Evolutionary conservation across 176 grass and related monocot genomes (phyloP).

Genomic region (Lolium multiflorum): DNA sequence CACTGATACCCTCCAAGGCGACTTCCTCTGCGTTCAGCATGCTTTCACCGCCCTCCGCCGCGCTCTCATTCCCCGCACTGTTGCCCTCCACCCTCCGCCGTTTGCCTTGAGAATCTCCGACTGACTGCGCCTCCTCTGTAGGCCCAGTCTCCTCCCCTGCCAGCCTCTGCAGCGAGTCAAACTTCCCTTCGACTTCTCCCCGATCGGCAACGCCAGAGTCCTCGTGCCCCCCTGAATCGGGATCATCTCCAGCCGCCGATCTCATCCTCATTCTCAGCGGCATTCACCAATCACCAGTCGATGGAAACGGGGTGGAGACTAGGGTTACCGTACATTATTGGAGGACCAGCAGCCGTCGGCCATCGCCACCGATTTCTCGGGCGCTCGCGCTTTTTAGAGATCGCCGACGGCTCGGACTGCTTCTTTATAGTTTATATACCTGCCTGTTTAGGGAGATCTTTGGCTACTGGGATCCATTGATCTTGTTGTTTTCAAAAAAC

Average conservation of each 20-base stretch:
- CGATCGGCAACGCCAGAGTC: not conserved
- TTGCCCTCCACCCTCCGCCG: not conserved
- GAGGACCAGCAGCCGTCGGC: too few species aligned
- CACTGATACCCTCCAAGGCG: not conserved
- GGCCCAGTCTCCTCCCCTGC: not conserved
- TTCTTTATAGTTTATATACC: too few species aligned
- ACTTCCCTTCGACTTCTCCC: not conserved
- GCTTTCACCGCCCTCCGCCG: not conserved
- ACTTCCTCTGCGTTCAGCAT: too few species aligned
- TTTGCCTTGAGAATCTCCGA: not conserved
- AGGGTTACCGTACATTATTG: too few species aligned
- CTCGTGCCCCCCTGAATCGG: not conserved
- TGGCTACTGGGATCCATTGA: too few species aligned
- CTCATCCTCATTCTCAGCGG: not conserved
- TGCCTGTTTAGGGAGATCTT: too few species aligned
- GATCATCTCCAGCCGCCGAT: not conserved
- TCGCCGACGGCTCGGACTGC: too few species aligned
- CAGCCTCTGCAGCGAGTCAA: not conserved
- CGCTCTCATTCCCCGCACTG: not conserved
- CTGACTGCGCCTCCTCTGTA: not conserved
- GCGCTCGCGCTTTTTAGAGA: too few species aligned
- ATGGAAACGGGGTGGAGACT: not conserved
- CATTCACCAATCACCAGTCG: not conserved
- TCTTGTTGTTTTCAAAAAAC: too few species aligned
- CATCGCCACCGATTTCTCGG: too few species aligned